A percentile compares a stretch with the other conserved stretches of the same genome.
phyloP scores from a whole-genome alignment of 2,329 filamentous ascomycete genomes.

The Fusarium domesticum region DNA sequence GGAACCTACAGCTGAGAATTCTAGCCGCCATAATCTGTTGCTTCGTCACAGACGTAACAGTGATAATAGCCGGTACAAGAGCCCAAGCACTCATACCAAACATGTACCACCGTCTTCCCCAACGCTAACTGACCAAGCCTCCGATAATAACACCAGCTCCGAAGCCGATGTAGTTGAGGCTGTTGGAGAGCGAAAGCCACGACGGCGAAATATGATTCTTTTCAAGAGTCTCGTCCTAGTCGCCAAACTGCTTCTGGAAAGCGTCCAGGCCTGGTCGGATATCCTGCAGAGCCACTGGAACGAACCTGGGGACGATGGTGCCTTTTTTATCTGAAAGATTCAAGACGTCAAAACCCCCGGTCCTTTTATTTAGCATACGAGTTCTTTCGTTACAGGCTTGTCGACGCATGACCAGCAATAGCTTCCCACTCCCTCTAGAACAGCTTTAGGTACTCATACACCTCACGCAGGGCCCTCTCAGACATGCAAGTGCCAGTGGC shows the following conservation, averaged over 20 bases:
- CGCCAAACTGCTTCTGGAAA: slow-evolving; percentile 32
- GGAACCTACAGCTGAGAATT: slow-evolving; percentile 7
- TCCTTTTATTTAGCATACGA: too few relatives aligned
- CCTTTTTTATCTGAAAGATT: too few relatives aligned
- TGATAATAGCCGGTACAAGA: slow-evolving; percentile 9
- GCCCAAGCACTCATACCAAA: slow-evolving; percentile 36
- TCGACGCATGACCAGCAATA: too few relatives aligned
- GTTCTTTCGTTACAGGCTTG: too few relatives aligned
- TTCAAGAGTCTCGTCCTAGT: slow-evolving; percentile 20
- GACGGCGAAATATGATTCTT: slow-evolving; percentile 26
- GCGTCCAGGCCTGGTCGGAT: slow-evolving; percentile 34
- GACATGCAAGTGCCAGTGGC: slow-evolving; percentile 45
- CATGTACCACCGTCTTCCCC: slow-evolving; percentile 20
- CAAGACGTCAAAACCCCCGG: too few relatives aligned
- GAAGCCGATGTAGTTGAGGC: slow-evolving; percentile 31
- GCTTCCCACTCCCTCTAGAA: slow-evolving; percentile 65
- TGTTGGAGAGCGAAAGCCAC: slow-evolving; percentile 34
- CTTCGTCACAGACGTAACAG: slow-evolving; percentile 4
- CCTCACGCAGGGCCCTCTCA: slow-evolving; percentile 58
- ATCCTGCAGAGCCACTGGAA: too few relatives aligned
- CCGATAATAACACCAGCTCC: slow-evolving; percentile 24
- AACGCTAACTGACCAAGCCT: slow-evolving; percentile 14
- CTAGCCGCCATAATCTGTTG: slow-evolving; percentile 10
- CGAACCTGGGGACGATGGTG: too few relatives aligned
- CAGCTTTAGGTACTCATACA: slow-evolving; percentile 63